Evolutionary conservation across 805 yeast species (phyloP), one percentile per base, ranked within the genome.

Genomic region (Kodamaea restingae): DNA sequence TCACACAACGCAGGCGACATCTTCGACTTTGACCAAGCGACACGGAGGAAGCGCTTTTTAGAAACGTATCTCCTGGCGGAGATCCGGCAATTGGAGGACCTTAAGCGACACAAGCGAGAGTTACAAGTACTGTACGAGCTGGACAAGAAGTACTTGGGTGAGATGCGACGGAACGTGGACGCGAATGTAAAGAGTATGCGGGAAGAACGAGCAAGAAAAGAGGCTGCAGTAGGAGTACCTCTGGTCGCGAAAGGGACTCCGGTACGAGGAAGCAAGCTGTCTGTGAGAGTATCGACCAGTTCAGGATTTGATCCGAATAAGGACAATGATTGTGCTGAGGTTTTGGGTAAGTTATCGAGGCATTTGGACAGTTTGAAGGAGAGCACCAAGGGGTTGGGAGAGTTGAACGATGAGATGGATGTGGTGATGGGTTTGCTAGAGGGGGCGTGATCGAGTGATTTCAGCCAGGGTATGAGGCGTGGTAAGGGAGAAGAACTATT

Each of bases 21-120:
- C 2, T 45, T 63, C 7, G 53, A 48, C 42, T 55, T 49, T 28
- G 70, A 63, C 42, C 48, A 42, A 10, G 39, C 60, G 17, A 35
- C 41, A 6, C 41, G 60, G 27, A 44, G 60, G 18, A 60, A 58
- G 36, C 50, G 49, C 12, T 51, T 49, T 25, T 27, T 64, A 32
- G 72, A 67, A 40, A 60, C 69, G 10, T 58, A 61, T 39, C 49
- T 67, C 12, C 62, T 54, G 63, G 71, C 73, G 2, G 73, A 68
- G 43, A 32, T 58, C 25, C 60, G 60, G 36, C 72, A 67, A 42
- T 50, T 67, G 28, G 45, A 51, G 24, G 67, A 61, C 7, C 49
- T 68, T 12, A 58, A 63, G 36, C 42, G 44, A 7, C 51, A 61
- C 41, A 51, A 53, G 34, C 46, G 49, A 8, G 52, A 56, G 14